Conservation (phyloP, 176 grass and related monocot species). For the Oryza brachyantha region DNA sequence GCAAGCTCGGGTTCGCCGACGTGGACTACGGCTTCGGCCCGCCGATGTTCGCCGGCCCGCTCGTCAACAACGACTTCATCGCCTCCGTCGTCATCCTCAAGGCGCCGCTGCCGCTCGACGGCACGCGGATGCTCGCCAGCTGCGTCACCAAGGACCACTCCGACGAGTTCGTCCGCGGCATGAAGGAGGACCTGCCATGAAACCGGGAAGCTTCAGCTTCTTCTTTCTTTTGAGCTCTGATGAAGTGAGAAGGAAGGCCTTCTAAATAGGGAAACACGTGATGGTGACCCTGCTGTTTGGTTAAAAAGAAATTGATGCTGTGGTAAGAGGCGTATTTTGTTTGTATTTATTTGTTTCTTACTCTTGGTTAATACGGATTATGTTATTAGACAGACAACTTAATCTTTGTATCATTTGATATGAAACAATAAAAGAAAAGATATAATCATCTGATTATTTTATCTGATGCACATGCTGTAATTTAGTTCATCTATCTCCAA, state of each 20-base stretch:
- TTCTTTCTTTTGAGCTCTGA: not conserved
- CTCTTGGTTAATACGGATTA: slow-evolving; percentile 13
- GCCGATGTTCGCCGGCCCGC: slow-evolving; percentile 59
- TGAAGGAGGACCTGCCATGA: slow-evolving; percentile 50
- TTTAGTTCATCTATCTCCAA: too few relatives aligned
- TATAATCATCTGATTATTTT: slow-evolving; percentile 7
- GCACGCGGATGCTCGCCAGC: slow-evolving; percentile 63
- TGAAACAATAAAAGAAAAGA: slow-evolving; percentile 34
- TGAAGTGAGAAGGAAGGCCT: not conserved
- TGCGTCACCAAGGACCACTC: slow-evolving; percentile 77
- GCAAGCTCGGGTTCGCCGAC: slow-evolving; percentile 76
- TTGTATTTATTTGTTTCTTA: slow-evolving; percentile 25
- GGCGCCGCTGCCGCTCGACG: slow-evolving; percentile 66
- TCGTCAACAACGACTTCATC: slow-evolving; percentile 85
- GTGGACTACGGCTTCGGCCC: slow-evolving; percentile 72
- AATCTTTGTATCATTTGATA: slow-evolving; percentile 33
- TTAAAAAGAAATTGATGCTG: not conserved
- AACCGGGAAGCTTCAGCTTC: not conserved
- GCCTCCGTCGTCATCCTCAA: slow-evolving; percentile 74
- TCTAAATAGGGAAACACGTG: not conserved
- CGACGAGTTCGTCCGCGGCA: slow-evolving; percentile 49
- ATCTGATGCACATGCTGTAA: not conserved
- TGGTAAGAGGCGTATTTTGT: slow-evolving; percentile 14
- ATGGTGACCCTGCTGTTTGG: slow-evolving; percentile 5
- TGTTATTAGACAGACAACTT: slow-evolving; percentile 27